Conservation (phyloP, 805 yeast species). For the Suhomyces kilbournensis region DNA sequence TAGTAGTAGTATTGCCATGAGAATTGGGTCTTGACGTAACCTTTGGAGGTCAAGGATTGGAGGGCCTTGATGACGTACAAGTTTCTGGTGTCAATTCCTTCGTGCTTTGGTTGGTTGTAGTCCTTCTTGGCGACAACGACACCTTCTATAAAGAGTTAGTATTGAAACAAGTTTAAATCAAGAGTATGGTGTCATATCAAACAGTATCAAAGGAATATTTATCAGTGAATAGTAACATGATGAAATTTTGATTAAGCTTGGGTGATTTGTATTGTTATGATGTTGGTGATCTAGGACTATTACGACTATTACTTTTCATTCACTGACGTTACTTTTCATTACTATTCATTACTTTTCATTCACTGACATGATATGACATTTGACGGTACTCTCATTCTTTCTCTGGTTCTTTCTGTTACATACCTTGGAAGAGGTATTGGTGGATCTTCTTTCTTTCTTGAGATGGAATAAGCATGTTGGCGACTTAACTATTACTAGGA, state of each 20-base stretch:
- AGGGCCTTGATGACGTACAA: slow-evolving; percentile 97
- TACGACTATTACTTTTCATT: too few relatives aligned
- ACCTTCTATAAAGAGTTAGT: slow-evolving; percentile 75
- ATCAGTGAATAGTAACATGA: too few relatives aligned
- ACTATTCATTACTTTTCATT: too few relatives aligned
- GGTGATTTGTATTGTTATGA: too few relatives aligned
- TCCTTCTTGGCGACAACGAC: slow-evolving; percentile 99
- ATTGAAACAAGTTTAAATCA: slow-evolving; percentile 11
- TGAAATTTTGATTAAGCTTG: too few relatives aligned
- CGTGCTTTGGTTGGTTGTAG: slow-evolving; percentile 96
- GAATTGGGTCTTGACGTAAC: slow-evolving; percentile 99
- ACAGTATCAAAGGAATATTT: too few relatives aligned
- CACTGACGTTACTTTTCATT: too few relatives aligned
- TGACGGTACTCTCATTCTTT: background rate
- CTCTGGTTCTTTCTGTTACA: slow-evolving; percentile 32
- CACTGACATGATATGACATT: too few relatives aligned
- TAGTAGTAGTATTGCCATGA: slow-evolving; percentile 99
- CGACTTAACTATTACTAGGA: slow-evolving; percentile 10
- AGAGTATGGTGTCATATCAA: too few relatives aligned
- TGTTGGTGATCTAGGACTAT: too few relatives aligned
- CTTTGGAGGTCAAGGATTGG: slow-evolving; percentile 98
- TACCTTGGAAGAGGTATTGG: slow-evolving; percentile 98
- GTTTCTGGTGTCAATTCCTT: slow-evolving; percentile 97
- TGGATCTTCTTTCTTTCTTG: slow-evolving; percentile 99
- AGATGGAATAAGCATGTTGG: slow-evolving; percentile 95